Base-by-base conservation (phyloP, 306 rosid species). In the Fagus crenata region DNA sequence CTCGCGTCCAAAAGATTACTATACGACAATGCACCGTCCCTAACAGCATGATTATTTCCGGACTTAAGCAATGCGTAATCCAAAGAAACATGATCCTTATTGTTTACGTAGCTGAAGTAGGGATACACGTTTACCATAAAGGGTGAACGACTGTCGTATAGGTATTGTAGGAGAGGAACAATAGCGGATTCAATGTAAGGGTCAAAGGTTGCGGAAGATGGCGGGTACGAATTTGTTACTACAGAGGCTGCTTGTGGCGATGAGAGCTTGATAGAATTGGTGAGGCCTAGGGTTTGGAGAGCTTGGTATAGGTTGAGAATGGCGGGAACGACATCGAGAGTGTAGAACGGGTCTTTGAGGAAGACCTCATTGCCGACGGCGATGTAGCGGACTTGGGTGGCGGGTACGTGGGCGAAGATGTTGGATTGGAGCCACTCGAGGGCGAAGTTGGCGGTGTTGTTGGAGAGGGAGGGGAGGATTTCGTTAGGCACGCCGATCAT, bases 41-140 rank as follows among this genome's bases (percentile, higher is more conserved):
- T 18, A 13, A 73, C 79, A 2, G 7, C 8, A 4, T 22, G 28
- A 22, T 46, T 2, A 0, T 9, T 49, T 15, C 7, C 35, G 1
- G 22, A 31, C 36, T 69, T 32, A 15, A 80, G 80, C 74, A 80
- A 36, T 0, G 84, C 84, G 59, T 84, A 80, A 8, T 72, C 84
- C n/a, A 84, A 15, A 1, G 75, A 82, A 2, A 84, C 31, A 53
- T 56, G 35, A 17, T 64, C 39, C 8, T 9, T 41, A 31, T 17
- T 67, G 76, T 73, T 72, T 37, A 56, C 53, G 73, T 72, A 76
- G 79, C 81, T 84, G 37, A 76, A 71, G 60, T 80, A 84, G 42
- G 87, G 87, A 17, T 80, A 80, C 39, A 76, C 73, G 18, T 79
- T 84, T 32, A 84, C 76, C 87, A 80, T 80, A 56, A 84, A 67